phyloP scores from a whole-genome alignment of 129 eudicot genomes.

The Pittosporum tobira region DNA sequence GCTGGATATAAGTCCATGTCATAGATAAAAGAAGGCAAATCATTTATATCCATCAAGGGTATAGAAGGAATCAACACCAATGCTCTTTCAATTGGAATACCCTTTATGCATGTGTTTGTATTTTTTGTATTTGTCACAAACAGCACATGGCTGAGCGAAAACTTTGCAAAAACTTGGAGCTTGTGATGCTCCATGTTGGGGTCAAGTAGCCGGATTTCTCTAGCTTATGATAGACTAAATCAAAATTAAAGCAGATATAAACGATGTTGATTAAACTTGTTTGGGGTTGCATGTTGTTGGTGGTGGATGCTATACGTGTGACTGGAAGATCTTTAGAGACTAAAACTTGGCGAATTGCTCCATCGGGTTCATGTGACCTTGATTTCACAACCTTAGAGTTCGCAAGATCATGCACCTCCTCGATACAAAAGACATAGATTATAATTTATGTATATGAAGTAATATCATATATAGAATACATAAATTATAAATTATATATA shows the following conservation, averaged over 20 bases:
- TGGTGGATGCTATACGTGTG: slow-evolving; percentile 24
- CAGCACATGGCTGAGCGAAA: slow-evolving; percentile 40
- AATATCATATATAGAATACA: no score
- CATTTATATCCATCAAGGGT: slow-evolving; percentile 16
- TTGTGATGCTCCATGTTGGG: slow-evolving; percentile 17
- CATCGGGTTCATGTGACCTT: slow-evolving; percentile 32
- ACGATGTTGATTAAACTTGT: no score
- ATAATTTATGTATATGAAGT: no score
- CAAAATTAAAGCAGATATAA: no score
- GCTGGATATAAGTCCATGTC: slow-evolving; percentile 9
- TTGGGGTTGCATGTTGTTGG: no score
- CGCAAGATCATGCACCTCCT: no score
- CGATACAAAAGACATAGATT: no score
- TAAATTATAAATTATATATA: no score
- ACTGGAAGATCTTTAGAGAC: slow-evolving; percentile 24
- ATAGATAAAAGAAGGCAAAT: slow-evolving; percentile 29
- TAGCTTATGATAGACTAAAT: neutral
- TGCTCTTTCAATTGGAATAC: slow-evolving; percentile 4
- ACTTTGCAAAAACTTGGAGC: slow-evolving; percentile 8
- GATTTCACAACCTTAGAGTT: no score
- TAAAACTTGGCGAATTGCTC: slow-evolving; percentile 18
- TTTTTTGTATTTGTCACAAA: slow-evolving; percentile 24
- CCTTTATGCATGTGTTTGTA: slow-evolving; percentile 28
- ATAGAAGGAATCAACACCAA: slow-evolving; percentile 23
- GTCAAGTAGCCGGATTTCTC: no score